phyloP scores from a whole-genome alignment of 768 basidiomycete species.

The Lentinula edodes region DNA sequence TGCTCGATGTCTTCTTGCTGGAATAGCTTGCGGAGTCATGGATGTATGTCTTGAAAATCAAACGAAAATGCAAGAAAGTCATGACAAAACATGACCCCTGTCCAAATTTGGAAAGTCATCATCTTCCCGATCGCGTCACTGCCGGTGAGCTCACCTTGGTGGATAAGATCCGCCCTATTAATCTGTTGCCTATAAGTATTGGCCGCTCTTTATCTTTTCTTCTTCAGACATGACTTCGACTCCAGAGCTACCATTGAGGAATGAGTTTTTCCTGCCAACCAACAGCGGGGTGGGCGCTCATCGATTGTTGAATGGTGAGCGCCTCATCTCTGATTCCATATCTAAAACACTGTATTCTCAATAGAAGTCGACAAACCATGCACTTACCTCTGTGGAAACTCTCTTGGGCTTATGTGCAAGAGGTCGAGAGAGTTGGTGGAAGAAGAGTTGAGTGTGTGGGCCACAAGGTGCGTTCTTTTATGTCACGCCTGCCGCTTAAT shows the following conservation, averaged over 20 bases:
- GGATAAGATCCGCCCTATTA: neutral
- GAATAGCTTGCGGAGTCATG: neutral
- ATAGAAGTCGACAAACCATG: conserved; percentile 48
- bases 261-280: conserved; percentile 54
- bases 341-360: neutral
- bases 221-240: conserved; percentile 18
- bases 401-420: conserved; percentile 79
- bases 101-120: neutral
- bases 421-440: conserved; percentile 65
- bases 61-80: neutral
- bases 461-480: conserved; percentile 42
- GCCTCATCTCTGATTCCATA: conserved; percentile 19
- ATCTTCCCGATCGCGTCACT: neutral
- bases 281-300: conserved; percentile 45
- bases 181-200: no score
- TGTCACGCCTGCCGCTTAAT: conserved; percentile 10
- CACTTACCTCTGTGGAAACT: conserved; percentile 95
- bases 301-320: conserved; percentile 26
- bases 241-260: conserved; percentile 29
- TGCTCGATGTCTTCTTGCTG: conserved; percentile 33
- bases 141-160: neutral
- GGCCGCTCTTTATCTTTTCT: conserved; percentile 2
- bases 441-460: conserved; percentile 86
- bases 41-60: neutral
- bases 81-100: conserved; percentile 3